Conservation (phyloP, 345 rosid species). For the Populus alba region DNA sequence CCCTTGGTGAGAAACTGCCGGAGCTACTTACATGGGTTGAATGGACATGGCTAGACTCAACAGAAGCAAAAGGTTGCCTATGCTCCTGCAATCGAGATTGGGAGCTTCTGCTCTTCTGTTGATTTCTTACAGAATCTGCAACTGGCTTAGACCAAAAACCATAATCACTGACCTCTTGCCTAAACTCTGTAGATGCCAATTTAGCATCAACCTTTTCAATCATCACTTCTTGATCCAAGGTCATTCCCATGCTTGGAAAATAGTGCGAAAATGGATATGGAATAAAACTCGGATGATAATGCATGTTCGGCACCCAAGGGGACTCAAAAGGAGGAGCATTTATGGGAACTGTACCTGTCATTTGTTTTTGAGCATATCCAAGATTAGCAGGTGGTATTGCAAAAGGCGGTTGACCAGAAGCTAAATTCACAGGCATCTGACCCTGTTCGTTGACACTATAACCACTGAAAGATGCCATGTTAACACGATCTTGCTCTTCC, state of each 20-base stretch:
- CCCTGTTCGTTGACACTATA: conserved; percentile 9
- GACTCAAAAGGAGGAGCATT: conserved; percentile 1
- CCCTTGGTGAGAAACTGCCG: conserved; percentile 5
- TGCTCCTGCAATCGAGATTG: neutral
- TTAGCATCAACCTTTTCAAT: conserved; percentile 5
- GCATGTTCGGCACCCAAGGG: conserved; percentile 13
- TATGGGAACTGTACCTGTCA: conserved; percentile 6
- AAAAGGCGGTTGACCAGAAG: conserved; percentile 4
- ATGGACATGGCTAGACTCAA: neutral
- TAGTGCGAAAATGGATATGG: neutral
- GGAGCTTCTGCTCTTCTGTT: conserved; percentile 2
- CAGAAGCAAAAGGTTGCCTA: conserved; percentile 3
- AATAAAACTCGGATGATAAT: conserved; percentile 8
- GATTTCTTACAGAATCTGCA: neutral
- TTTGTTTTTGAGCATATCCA: conserved; percentile 12
- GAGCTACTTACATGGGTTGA: conserved; percentile 6
- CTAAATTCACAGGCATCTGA: conserved; percentile 12
- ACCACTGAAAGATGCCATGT: conserved; percentile 10
- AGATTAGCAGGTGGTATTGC: conserved; percentile 7
- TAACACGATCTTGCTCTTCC: conserved; percentile 18
- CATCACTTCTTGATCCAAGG: conserved; percentile 10
- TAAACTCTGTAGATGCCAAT: conserved; percentile 3
- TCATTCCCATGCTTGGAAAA: conserved; percentile 12
- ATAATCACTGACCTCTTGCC: conserved; percentile 2
- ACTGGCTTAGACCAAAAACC: conserved; percentile 7